Base-by-base conservation (phyloP, 805 yeast genomes). In the Lipomyces spencermartinsiae region DNA sequence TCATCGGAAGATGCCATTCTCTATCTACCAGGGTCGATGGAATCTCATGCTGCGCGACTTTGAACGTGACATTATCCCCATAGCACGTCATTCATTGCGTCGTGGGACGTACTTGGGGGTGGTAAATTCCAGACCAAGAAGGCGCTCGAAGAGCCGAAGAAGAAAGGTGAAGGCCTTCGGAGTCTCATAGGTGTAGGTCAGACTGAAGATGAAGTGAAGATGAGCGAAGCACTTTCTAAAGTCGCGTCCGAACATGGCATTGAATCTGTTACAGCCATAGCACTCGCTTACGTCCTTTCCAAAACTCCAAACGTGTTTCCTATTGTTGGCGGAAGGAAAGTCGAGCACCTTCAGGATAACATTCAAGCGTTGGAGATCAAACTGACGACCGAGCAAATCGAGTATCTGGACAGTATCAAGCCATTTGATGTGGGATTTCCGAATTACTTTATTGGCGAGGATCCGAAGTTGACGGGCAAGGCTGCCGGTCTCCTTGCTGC, bases 11-110 rank as follows among this genome's bases (percentile, higher is more conserved):
- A 62, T 71, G 22, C 75, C 67, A 8, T 73, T 73, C 65, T 59
- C 69, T 56, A 69, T 74, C 22, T 74, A 74, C 53, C 75, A 73
- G 61, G 76, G 76, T 2, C 37, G 53, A 22, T 73, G 76, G 76
- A 72, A 68, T 49, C 69, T 72, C 16, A 29, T 67, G 59, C n/a
- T 54, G 2, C 63, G 75, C 39, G 74, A 72, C 60, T 69, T 73
- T 58, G 75, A 73, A 56, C 67, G 75, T n/a, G 76, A 74, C 8
- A 74, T 73, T 22, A 59, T 73, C 25, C 76, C 76, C 8, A 73
- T 74, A 75, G 70, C 69, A 68, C 53, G 76, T 75, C 10, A 73
- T 73, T 76, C 2, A 1, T n/a, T 22, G 29, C 16, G 19, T 4
- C 19, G 2, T n/a, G 14, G 14, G 58, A 22, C 3, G 58, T 29